Evolutionary conservation across 257 asterid species (phyloP), one percentile per base, ranked within the genome.

Genomic region (Cordia subcordata): DNA sequence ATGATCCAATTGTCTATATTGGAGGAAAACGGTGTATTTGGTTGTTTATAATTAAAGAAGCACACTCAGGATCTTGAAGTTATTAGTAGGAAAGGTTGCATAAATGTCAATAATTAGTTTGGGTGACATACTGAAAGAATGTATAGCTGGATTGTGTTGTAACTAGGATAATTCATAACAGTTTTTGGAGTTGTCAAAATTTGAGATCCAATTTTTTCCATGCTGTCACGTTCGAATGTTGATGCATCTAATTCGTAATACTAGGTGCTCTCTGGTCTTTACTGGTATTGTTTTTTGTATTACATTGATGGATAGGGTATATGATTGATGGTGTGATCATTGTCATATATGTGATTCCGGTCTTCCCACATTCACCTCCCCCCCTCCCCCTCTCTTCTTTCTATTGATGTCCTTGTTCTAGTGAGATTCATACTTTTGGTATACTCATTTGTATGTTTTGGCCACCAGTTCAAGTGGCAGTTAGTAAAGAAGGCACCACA

Each of bases 401-500:
- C 47, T 8, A 2, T 11, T 42, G 4, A 10, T 14, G 10, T 42
- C 3, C 47, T 42, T 14, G 5, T 42, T 4, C 10, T 42, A 8
- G 2, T 42, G 47, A 3, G 15, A 42, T 42, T 42, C 15, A 42
- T 11, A 10, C 47, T 10, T 42, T 42, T 42, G 5, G 15, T 42
- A 11, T 42, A 42, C 15, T 42, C 4, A 42, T 10, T 11, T 42
- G 47, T 42, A 42, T 42, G 3, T 14, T 42, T 45, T 72, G 60
- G 42, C 27, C 65, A 57, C 51, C 46, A 90, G 95, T 90, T 90
- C 85, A 90, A 86, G 82, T 90, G 97, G 97, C 86, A 86, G 73
- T 65, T 84, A 71, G 84, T 82, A 81, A 90, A 86, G 86, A 90
- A 86, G 79, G 92, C 97, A 63, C 74, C 97, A 0, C 90, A 90